Base-by-base conservation (phyloP, 2,329 filamentous ascomycete genomes). In the Neofusicoccum ribis region DNA sequence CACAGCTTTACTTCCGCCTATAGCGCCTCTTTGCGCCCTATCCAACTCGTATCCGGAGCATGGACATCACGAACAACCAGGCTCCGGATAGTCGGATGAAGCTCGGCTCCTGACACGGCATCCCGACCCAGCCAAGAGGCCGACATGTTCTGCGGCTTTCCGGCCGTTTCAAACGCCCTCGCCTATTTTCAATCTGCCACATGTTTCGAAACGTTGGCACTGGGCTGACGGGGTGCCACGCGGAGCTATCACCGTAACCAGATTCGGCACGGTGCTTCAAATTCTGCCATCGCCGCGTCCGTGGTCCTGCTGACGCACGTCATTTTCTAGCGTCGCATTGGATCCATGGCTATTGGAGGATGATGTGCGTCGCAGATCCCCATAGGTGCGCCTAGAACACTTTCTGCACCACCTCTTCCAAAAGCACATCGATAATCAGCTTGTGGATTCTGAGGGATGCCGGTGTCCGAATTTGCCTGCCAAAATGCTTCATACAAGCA, bases 321-420 rank as follows among this genome's bases (percentile, higher is more conserved):
- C n/a, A 47, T 60, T 60, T 36, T 47, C 43, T 60, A 60, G 56
- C 56, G 56, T 15, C 54, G 9, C 41, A 46, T 17, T 20, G 27
- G 39, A 20, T 37, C 41, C 56, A 41, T 60, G 56, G 56, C 56
- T 20, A 47, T 60, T 60, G 56, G 56, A 4, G 11, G 31, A 20
- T 20, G n/a, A 5, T 15, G 15, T 23, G 54, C 27, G 20, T 46
- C n/a, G 54, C 54, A 11, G 23, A 44, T 46, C 23, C 23, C 15
- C 3, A 59, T 34, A 41, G 27, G 17, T 31, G 56, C 43, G 15
- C 47, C 56, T 20, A 59, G 54, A 59, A 59, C 54, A 9, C 20
- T 8, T 8, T 59, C n/a, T 14, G 14, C 12, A 34, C 41, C 8
- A 43, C 39, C 15, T 8, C 23, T n/a, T 46, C 5, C 39, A 12